Conservation (phyloP, 73 alveolate species). For the Paramecium tetraurelia region DNA sequence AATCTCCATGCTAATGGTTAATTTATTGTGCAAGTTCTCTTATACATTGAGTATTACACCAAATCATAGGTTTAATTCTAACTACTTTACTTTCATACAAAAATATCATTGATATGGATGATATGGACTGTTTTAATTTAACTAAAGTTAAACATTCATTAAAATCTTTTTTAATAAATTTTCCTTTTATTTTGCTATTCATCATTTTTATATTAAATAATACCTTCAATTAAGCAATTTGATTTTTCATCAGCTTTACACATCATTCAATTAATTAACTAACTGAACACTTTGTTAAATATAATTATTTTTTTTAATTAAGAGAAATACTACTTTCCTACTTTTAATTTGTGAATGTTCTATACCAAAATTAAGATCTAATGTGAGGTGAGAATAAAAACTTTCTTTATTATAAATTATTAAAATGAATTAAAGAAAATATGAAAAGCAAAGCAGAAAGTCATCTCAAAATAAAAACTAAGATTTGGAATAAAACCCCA, state of each 20-base stretch:
- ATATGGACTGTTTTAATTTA: background rate
- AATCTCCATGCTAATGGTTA: background rate
- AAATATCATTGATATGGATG: background rate
- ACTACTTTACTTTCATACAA: background rate
- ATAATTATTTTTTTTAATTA: background rate
- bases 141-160: background rate
- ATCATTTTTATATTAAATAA: background rate
- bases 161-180: background rate
- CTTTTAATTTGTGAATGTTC: background rate
- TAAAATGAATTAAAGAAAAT: background rate
- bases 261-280: background rate
- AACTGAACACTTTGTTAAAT: background rate
- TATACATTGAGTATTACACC: background rate
- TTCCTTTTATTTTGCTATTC: background rate
- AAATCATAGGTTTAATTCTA: background rate
- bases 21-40: background rate
- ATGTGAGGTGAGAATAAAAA: background rate
- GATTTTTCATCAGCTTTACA: background rate
- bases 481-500: background rate
- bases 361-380: background rate
- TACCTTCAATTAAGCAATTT: background rate
- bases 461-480: background rate
- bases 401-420: background rate
- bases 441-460: background rate
- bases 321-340: background rate